A percentile compares a stretch with the other conserved stretches of the same genome.
Evolutionary conservation across 345 rosid species (phyloP).

Genomic region (Rhodamnia argentea): DNA sequence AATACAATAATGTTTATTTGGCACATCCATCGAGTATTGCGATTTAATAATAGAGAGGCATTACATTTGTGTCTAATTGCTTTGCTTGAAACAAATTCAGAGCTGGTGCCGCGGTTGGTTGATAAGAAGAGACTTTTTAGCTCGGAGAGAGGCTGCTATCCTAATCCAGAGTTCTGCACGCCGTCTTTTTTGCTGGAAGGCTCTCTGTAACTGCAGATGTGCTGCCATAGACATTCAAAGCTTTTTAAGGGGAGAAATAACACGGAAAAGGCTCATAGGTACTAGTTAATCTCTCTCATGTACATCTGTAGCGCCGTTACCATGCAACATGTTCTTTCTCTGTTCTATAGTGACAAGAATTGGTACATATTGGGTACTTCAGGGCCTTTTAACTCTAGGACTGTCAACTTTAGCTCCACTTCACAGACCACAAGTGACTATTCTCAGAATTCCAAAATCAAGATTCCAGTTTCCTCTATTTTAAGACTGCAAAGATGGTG

Average conservation of each 20-base stretch:
- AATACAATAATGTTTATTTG: neutral
- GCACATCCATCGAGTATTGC: neutral
- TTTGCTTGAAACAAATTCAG: conserved; percentile 17
- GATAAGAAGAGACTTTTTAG: conserved; percentile 33
- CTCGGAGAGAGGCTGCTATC: conserved; percentile 32
- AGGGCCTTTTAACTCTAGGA: neutral
- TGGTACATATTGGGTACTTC: neutral
- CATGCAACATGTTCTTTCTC: neutral
- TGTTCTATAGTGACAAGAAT: neutral
- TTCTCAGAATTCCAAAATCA: neutral
- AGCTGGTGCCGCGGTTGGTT: conserved; percentile 54
- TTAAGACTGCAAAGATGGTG: conserved; percentile 83
- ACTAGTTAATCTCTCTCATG: neutral
- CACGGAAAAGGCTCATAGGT: conserved; percentile 63
- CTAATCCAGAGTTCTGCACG: conserved; percentile 53
- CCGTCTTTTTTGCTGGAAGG: conserved; percentile 19
- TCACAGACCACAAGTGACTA: neutral
- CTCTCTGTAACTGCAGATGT: conserved; percentile 19
- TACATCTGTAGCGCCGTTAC: neutral
- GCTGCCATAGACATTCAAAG: conserved; percentile 60
- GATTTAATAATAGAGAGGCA: neutral
- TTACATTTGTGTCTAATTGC: neutral
- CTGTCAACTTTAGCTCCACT: neutral
- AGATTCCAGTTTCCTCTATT: neutral
- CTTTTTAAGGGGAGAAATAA: conserved; percentile 37